phyloP scores from a whole-genome alignment of 495 filamentous ascomycete species.

The Penicillium samsonianum region DNA sequence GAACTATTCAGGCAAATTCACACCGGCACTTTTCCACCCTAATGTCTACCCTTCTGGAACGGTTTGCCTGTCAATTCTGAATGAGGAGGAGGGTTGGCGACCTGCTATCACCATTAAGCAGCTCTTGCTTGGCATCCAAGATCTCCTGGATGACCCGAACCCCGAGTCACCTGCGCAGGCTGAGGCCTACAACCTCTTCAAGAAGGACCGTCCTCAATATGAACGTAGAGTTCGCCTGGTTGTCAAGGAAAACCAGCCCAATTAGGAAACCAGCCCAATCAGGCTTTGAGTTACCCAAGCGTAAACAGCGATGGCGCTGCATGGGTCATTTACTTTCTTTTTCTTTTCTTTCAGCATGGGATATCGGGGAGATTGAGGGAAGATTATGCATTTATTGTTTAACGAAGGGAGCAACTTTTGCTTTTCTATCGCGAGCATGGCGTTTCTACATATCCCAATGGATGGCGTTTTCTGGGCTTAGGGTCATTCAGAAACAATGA shows the following conservation, averaged over 20 bases:
- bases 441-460: slow-evolving; percentile 22
- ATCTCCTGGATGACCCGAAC: slow-evolving; percentile 93
- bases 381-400: slow-evolving; percentile 17
- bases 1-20: slow-evolving; percentile 78
- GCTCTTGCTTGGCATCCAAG: slow-evolving; percentile 93
- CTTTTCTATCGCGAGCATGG: slow-evolving; percentile 30
- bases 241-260: slow-evolving; percentile 82
- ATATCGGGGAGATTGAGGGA: slow-evolving; percentile 1
- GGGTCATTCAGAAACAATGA: slow-evolving; percentile 3
- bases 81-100: slow-evolving; percentile 98
- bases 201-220: slow-evolving; percentile 85
- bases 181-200: slow-evolving; percentile 95
- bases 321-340: slow-evolving; percentile 16
- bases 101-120: slow-evolving; percentile 98
- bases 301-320: slow-evolving; percentile 5
- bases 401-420: slow-evolving; percentile 21
- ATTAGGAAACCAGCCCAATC: slow-evolving; percentile 36
- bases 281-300: neutral
- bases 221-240: slow-evolving; percentile 83
- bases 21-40: slow-evolving; percentile 93
- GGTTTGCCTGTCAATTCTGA: slow-evolving; percentile 95
- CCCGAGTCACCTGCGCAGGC: slow-evolving; percentile 96
- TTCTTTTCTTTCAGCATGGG: slow-evolving; percentile 20
- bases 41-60: slow-evolving; percentile 99
- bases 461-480: slow-evolving; percentile 20